Evolutionary conservation across 176 grass and related monocot species (phyloP), one percentile per base, ranked within the genome.

Genomic region (Rhynchospora pubera): DNA sequence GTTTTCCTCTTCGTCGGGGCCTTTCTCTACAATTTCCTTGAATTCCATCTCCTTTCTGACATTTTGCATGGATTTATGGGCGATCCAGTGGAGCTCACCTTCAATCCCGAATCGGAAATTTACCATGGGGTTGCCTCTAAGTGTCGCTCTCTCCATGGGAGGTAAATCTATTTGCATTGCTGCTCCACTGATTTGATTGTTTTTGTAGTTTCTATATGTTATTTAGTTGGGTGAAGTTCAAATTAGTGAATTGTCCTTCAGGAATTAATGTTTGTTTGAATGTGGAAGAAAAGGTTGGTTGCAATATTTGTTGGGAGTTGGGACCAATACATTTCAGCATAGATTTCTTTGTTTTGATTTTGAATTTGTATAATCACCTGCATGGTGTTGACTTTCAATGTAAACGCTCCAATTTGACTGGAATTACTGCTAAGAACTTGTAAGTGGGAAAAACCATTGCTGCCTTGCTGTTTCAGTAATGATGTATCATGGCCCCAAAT

Each of bases 81-180:
- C 75, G 79, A 90, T 83, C 89, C 85, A 30, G 89, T 98, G 71
- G 57, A 68, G 12, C 96, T 98, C 85, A 93, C 91, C 65, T 98
- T 91, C 86, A 83, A 95, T 70, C 91, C 92, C 2, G 70, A 83
- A 1, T 99, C 91, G 60, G 79, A 91, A 67, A 93, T 99, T 85
- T 99, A 99, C 87, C 87, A 99, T 56, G 80, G 82, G 66, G 89
- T 99, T 46, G 92, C 79, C 60, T 90, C 92, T 82, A 91, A 87
- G 63, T 99, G 96, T 69, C 85, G 82, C 46, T 89, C 70, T 39
- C 92, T 99, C 55, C 96, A 99, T 24, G 92, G 89, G 30, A 99
- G 96, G 96, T 99, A 59, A 66, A 48, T 66, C 28, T 21, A 68
- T 51, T 55, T 42, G 12, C 3, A 80, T 86, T 6, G 30, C 32